Percentiles rank a stretch among this genome's conserved stretches.
phyloP scores from a whole-genome alignment of 2,329 filamentous ascomycete species.

The Fusarium camptoceras region DNA sequence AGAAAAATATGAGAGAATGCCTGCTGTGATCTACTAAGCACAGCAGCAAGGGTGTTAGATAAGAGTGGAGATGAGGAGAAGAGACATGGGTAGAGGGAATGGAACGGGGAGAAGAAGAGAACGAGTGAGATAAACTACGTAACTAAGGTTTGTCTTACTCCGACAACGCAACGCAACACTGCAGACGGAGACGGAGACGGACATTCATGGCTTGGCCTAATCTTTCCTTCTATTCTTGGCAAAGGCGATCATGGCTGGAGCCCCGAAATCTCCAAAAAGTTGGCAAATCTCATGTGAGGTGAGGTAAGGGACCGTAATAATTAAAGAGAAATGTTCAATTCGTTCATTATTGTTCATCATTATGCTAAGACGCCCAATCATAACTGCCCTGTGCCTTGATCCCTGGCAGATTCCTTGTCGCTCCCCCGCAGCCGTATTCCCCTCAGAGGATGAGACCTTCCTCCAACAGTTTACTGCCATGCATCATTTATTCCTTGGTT shows the following conservation, averaged over 20 bases:
- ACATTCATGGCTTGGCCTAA: neutral
- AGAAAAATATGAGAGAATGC: neutral
- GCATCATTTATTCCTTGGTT: slow-evolving; percentile 10
- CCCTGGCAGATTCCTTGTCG: slow-evolving; percentile 4
- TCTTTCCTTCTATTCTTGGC: slow-evolving; percentile 12
- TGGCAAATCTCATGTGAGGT: neutral
- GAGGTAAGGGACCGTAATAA: neutral
- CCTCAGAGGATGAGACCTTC: slow-evolving; percentile 19
- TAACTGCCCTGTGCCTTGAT: neutral
- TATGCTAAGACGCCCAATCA: slow-evolving; percentile 26
- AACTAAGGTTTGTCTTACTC: slow-evolving; percentile 8
- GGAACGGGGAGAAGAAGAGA: neutral
- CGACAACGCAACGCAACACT: slow-evolving; percentile 19
- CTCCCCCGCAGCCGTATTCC: slow-evolving; percentile 25
- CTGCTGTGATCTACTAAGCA: slow-evolving; percentile 4
- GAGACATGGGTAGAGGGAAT: neutral
- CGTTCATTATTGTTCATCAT: slow-evolving; percentile 30
- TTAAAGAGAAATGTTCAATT: slow-evolving; percentile 19
- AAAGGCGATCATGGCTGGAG: neutral
- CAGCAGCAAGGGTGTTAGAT: slow-evolving; percentile 14
- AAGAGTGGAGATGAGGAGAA: slow-evolving; percentile 32
- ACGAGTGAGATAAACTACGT: slow-evolving; percentile 2
- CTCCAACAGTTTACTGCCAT: slow-evolving; percentile 3
- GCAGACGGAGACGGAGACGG: neutral
- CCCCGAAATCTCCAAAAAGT: neutral